Percentiles rank a stretch among this genome's conserved stretches.
phyloP scores from a whole-genome alignment of 2,329 filamentous ascomycete genomes.

The Aspergillus ustus region DNA sequence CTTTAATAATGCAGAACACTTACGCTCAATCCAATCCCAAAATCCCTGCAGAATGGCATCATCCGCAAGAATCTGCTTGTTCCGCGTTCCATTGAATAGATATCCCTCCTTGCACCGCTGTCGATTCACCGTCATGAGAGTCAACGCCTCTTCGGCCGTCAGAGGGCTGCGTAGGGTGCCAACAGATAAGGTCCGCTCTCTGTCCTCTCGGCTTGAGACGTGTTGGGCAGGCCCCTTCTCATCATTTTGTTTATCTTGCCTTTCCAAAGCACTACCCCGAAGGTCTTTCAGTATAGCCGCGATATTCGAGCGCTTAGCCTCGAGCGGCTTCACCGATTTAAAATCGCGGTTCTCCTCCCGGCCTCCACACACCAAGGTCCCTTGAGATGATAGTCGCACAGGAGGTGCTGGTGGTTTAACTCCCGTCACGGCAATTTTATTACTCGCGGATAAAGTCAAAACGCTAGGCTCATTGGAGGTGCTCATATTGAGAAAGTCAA shows the following conservation, averaged over 20 bases:
- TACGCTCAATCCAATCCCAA: slow-evolving; percentile 63
- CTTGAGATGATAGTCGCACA: slow-evolving; percentile 44
- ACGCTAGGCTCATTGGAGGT: slow-evolving; percentile 55
- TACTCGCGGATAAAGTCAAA: slow-evolving; percentile 58
- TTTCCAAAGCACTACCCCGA: slow-evolving; percentile 29
- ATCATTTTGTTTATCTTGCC: slow-evolving; percentile 18
- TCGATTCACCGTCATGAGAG: slow-evolving; percentile 46
- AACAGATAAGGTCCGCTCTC: slow-evolving; percentile 41
- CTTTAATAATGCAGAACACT: slow-evolving; percentile 22
- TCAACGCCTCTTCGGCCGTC: slow-evolving; percentile 45
- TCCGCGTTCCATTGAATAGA: slow-evolving; percentile 58
- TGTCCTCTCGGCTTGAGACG: slow-evolving; percentile 44
- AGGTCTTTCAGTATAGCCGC: slow-evolving; percentile 37
- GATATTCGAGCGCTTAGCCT: slow-evolving; percentile 31
- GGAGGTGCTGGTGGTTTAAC: slow-evolving; percentile 49
- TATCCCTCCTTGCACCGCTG: slow-evolving; percentile 60
- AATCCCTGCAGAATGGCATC: slow-evolving; percentile 61
- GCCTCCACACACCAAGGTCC: slow-evolving; percentile 38
- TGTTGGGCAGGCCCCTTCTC: slow-evolving; percentile 21
- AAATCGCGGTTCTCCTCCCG: slow-evolving; percentile 35
- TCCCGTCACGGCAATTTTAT: slow-evolving; percentile 55
- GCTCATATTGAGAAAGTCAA: slow-evolving; percentile 62
- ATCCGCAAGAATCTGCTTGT: slow-evolving; percentile 59
- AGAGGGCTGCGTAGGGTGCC: slow-evolving; percentile 35
- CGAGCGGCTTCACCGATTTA: slow-evolving; percentile 36